Base-by-base conservation (phyloP, 768 basidiomycete genomes). In the Suillus alpinus region DNA sequence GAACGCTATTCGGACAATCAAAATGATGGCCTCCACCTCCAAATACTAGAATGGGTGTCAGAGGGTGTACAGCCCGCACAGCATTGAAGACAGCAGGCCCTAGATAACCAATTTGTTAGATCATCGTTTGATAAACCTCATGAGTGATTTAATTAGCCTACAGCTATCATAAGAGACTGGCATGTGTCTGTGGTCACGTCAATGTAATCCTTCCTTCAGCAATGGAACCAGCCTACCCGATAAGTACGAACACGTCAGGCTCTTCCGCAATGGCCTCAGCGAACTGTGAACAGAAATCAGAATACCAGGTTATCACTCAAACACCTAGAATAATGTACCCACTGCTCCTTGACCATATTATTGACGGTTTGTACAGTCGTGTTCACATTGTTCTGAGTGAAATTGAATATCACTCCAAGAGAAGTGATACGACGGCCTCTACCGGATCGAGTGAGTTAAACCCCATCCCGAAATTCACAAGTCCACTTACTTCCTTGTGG, bases 191-290 rank as follows among this genome's bases (percentile, higher is more conserved):
- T 29, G 53, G 37, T 18, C 14, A 16, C 36, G 9, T 55, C 10
- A 44, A 32, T 53, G 56, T 6, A 31, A 34, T n/a, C n/a, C n/a
- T n/a, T n/a, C n/a, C n/a, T n/a, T n/a, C n/a, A n/a, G n/a, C n/a
- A n/a, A n/a, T n/a, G 43, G 57, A 57, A 29, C 20, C 66, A 18
- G 16, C 81, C 36, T 55, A 86, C 88, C 88, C 86, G 56, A 81
- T 82, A 57, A 92, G 80, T 57, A 92, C 69, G 77, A 95, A 96
- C 62, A 92, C 78, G 72, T 94, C 92, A 16, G 94, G 92, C 67
- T 87, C 86, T 9, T 92, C 89, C 43, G 79, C 72, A 61, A 95
- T 94, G 1, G 89, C 92, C 14, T 31, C 31, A 6, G 31, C 31
- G 71, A 95, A 95, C 93, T 90, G 61, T 40, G 4, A 58, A 57